A percentile compares a stretch with the other conserved stretches of the same genome.
phyloP scores from a whole-genome alignment of 805 yeast species.

The Wickerhamomyces sydowiorum region DNA sequence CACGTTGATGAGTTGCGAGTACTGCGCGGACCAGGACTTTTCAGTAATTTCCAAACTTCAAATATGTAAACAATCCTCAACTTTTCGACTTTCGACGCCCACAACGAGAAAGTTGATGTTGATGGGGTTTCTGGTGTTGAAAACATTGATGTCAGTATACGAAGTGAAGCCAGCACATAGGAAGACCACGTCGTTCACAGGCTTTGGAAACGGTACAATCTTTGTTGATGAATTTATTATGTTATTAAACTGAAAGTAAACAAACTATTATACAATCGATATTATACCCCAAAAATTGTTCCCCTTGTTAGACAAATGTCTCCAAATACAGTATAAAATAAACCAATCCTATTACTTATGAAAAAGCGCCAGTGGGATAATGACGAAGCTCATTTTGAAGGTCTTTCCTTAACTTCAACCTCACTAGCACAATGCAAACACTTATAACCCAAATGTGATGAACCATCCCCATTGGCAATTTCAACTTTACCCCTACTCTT shows the following conservation, averaged over 20 bases:
- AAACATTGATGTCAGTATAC: too few relatives aligned
- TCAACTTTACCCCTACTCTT: constrained; percentile 53
- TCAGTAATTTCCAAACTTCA: too few relatives aligned
- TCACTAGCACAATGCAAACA: constrained; percentile 58
- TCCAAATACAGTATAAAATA: not conserved
- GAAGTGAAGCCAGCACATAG: too few relatives aligned
- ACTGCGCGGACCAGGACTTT: too few relatives aligned
- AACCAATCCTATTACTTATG: too few relatives aligned
- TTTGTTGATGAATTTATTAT: not conserved
- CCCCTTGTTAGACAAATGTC: not conserved
- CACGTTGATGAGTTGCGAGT: too few relatives aligned
- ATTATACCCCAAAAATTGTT: not conserved
- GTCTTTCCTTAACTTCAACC: constrained; percentile 37
- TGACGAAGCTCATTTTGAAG: constrained; percentile 1
- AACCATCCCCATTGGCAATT: constrained; percentile 25
- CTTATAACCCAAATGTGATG: constrained; percentile 30
- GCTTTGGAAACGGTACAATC: not conserved
- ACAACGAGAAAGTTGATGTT: too few relatives aligned
- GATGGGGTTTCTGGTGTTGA: too few relatives aligned
- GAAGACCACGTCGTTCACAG: too few relatives aligned
- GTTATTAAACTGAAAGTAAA: not conserved
- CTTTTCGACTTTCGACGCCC: too few relatives aligned
- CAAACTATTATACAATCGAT: not conserved
- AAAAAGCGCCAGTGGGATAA: too few relatives aligned
- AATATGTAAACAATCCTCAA: too few relatives aligned